Conservation (phyloP, 176 grass and related monocot species). For the Phoenix roebelenii region DNA sequence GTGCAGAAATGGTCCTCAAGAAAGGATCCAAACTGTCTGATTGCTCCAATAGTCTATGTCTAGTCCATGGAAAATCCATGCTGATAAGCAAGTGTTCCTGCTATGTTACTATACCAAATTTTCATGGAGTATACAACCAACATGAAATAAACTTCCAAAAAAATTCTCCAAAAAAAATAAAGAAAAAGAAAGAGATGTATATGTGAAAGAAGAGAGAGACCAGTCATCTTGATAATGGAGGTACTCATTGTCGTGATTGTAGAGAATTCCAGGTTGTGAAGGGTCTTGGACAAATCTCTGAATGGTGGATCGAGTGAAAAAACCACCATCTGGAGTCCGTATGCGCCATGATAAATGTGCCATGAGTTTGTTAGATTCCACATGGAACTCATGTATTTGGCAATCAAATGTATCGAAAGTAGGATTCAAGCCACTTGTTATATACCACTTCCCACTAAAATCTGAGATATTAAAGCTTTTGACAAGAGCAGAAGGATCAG, state of each 20-base stretch:
- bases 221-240: conserved; percentile 98
- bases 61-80: no score
- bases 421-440: conserved; percentile 83
- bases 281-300: conserved; percentile 80
- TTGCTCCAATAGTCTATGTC: no score
- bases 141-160: neutral
- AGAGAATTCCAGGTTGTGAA: conserved; percentile 56
- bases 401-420: conserved; percentile 90
- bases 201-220: conserved; percentile 21
- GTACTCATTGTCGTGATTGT: conserved; percentile 94
- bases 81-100: no score
- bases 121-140: neutral
- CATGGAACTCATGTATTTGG: conserved; percentile 83
- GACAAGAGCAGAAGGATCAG: conserved; percentile 52
- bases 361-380: conserved; percentile 62
- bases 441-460: conserved; percentile 94
- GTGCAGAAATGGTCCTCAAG: no score
- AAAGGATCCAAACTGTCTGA: no score
- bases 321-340: conserved; percentile 56
- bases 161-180: neutral
- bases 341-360: conserved; percentile 77
- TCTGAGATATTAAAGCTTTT: conserved; percentile 78
- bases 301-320: conserved; percentile 57
- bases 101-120: neutral
- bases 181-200: neutral